Conservation (phyloP, 208 protist genomes). For the Trypanosoma cruzi region DNA sequence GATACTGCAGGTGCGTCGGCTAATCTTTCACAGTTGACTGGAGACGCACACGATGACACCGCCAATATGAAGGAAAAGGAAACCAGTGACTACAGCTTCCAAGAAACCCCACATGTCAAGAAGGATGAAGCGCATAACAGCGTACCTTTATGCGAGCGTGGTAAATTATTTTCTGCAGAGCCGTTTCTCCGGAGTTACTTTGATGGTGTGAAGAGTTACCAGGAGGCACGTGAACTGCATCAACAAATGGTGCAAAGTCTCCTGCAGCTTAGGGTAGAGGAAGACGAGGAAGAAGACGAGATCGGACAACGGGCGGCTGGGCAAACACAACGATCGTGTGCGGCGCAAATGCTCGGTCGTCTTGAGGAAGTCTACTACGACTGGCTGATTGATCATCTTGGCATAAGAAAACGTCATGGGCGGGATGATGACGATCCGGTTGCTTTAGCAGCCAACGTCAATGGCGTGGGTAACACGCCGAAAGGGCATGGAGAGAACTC, state of each 20-base stretch:
- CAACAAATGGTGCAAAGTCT: slow-evolving; percentile 16
- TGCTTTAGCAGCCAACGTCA: not conserved
- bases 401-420: slow-evolving; percentile 14
- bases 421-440: not conserved
- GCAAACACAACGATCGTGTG: not conserved
- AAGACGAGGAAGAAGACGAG: not conserved
- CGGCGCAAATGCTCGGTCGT: slow-evolving; percentile 7
- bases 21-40: not conserved
- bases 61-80: not conserved
- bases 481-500: not conserved
- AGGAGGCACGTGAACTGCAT: slow-evolving; percentile 22
- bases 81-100: not conserved
- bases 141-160: not conserved
- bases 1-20: not conserved
- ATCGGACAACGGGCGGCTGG: not conserved
- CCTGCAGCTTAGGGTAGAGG: slow-evolving; percentile 8
- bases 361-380: slow-evolving; percentile 27
- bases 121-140: not conserved
- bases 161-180: not conserved
- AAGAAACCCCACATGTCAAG: too few species aligned
- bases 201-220: slow-evolving; percentile 22
- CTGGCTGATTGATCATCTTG: slow-evolving; percentile 24
- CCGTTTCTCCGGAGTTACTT: slow-evolving; percentile 12
- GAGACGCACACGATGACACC: not conserved
- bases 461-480: not conserved